Base-by-base conservation (phyloP, 306 rosid species). In the Ormosia emarginata region DNA sequence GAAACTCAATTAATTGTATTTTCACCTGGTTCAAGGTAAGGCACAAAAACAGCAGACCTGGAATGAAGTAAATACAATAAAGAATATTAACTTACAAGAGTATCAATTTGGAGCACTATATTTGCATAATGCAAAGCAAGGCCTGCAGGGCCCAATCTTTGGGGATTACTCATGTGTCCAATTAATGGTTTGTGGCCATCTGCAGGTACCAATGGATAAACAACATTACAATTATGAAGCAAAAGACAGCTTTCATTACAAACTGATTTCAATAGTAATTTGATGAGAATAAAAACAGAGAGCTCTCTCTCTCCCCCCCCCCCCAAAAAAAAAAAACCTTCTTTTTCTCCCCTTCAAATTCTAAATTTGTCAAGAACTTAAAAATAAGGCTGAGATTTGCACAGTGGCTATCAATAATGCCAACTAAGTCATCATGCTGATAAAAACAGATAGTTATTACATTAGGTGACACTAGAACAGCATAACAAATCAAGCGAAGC, bases 91-190 rank as follows among this genome's bases (percentile, higher is more conserved):
- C 97, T 81, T 82, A 93, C 98, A 73, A 93, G 91, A 43, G 89
- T 93, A 87, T 93, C 98, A 14, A 93, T 91, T 87, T 91, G 97
- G 81, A 93, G 90, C 63, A 93, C 85, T 47, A 93, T 90, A 71
- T 93, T 91, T 79, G 98, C 98, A 87, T 93, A 93, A 86, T 93
- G 98, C 86, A 93, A 89, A 53, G 91, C 79, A 72, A 93, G 94
- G 69, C 98, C 98, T 12, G 97, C 90, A 71, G 92, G 91, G 82
- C 98, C 98, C 82, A 93, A 68, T 71, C 88, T 89, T 78, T 86
- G 91, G 75, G 47, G 75, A 67, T 78, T 83, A 76, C 57, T 83
- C 8, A 24, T 32, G 68, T 81, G 64, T 79, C 80, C 90, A 71
- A 83, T 86, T 50, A 50, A 85, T 34, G 85, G 84, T 71, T 75